Conservation (phyloP, 2,329 filamentous ascomycete genomes). For the Aspergillus caelatus region DNA sequence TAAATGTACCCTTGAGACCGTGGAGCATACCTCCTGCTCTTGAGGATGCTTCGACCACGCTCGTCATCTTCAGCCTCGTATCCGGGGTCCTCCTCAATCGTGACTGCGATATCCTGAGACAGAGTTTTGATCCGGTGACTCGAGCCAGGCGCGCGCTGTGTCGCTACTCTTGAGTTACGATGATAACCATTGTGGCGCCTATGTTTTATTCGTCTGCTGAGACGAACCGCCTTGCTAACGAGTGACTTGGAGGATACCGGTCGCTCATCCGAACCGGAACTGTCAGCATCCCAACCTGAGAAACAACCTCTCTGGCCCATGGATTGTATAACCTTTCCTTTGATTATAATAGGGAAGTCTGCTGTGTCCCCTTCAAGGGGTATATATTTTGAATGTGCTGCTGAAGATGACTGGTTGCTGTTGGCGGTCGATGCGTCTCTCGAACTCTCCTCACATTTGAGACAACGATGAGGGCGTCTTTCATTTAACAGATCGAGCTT, state of each 20-base stretch:
- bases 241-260: neutral
- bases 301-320: rapidly evolving
- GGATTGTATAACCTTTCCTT: too few relatives aligned
- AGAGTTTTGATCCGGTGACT: neutral
- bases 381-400: neutral
- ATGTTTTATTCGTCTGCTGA: neutral
- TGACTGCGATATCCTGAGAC: neutral
- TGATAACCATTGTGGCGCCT: neutral
- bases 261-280: neutral
- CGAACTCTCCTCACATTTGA: constrained; percentile 8
- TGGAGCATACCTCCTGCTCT: neutral
- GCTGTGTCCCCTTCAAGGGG: neutral
- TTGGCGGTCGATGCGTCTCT: neutral
- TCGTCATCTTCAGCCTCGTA: neutral
- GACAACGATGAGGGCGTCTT: constrained; percentile 9
- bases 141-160: neutral
- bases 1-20: neutral
- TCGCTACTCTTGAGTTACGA: too few relatives aligned
- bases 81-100: neutral
- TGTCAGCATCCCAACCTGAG: neutral
- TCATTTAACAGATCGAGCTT: constrained; percentile 17
- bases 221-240: neutral
- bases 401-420: neutral
- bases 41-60: neutral
- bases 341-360: neutral